Base-by-base conservation (phyloP, 2,329 filamentous ascomycete species). In the Aspergillus pseudoviridinutans region DNA sequence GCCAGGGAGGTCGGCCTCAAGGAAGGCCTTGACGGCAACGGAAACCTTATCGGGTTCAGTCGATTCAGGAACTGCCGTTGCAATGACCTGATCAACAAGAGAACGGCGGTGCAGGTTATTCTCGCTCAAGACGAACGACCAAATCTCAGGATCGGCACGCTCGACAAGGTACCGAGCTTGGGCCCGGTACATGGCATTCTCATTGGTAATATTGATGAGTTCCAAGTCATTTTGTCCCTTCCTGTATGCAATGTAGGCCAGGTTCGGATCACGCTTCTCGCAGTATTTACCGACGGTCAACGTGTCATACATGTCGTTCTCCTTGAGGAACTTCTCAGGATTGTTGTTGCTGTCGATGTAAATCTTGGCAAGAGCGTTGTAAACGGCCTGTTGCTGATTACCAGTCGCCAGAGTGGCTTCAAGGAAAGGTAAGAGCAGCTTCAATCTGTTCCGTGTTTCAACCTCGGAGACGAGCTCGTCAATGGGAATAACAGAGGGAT, bases 181-280 rank as follows among this genome's bases (percentile, higher is more conserved):
- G n/a, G 90, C 90, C 68, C 92, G 89, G 84, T 96, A 99, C 94
- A 99, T 99, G n/a, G 91, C 88, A 79, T 99, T 99, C 78, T 99
- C 95, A 68, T 97, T 99, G 70, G 94, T 97, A 71, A 99, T 93
- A 75, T 90, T 94, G 77, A 99, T 93, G 56, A 99, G 84, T 78
- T 99, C 95, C 32, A 99, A 79, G 70, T 99, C 94, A 64, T 99
- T 99, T 77, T 97, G 91, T 22, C 94, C 94, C 82, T 99, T 99
- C 68, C 87, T 85, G 76, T 97, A 99, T 61, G 92, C 90, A 71
- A 97, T 96, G 77, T 90, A 96, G 3, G 91, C 93, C 55, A 99
- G 81, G 73, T 96, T 96, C 61, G 94, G 94, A 69, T 99, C 94
- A 35, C 94, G 89, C 84, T 97, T 97, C 81, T 97, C 93, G 74